These are phyloP conservation scores for Psilocybe mexicana DNA, from an alignment of 1,284 basidiomycete species.

Conservation along the genomic window DNA sequence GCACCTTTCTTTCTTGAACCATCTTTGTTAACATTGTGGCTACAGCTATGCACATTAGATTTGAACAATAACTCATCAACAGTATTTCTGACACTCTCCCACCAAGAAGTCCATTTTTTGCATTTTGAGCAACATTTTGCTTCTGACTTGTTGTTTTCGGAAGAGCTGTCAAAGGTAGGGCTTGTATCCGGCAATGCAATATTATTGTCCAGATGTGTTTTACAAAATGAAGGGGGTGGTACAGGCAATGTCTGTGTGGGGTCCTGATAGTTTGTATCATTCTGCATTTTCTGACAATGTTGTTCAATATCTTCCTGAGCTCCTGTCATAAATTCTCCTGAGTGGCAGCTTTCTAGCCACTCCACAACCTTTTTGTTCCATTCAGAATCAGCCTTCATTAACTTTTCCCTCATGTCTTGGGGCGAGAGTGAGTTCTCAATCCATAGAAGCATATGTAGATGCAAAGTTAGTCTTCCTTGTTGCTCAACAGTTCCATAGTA, in stretches of 20 bases:
- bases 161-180: too few relatives aligned
- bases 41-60: slow-evolving; percentile 22
- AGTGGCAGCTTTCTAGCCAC: slow-evolving; percentile 6
- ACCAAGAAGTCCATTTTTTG: background rate
- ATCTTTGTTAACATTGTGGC: background rate
- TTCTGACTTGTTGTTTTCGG: too few relatives aligned
- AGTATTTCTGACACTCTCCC: background rate
- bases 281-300: background rate
- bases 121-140: background rate
- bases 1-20: background rate
- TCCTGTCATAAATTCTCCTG: slow-evolving; percentile 15
- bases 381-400: slow-evolving; percentile 22
- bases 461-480: slow-evolving; percentile 15
- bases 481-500: slow-evolving; percentile 41
- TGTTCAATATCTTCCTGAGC: slow-evolving; percentile 6
- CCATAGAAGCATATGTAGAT: slow-evolving; percentile 33
- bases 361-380: slow-evolving; percentile 24
- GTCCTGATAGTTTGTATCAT: slow-evolving; percentile 3
- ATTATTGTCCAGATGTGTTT: too few relatives aligned
- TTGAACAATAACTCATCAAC: slow-evolving; percentile 6
- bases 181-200: too few relatives aligned
- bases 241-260: slow-evolving; percentile 14
- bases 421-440: slow-evolving; percentile 24
- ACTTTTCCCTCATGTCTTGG: slow-evolving; percentile 28
- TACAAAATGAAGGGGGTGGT: background rate